Evolutionary conservation across 768 basidiomycete genomes (phyloP), one percentile per base, ranked within the genome.

Genomic region (Suillus occidentalis): DNA sequence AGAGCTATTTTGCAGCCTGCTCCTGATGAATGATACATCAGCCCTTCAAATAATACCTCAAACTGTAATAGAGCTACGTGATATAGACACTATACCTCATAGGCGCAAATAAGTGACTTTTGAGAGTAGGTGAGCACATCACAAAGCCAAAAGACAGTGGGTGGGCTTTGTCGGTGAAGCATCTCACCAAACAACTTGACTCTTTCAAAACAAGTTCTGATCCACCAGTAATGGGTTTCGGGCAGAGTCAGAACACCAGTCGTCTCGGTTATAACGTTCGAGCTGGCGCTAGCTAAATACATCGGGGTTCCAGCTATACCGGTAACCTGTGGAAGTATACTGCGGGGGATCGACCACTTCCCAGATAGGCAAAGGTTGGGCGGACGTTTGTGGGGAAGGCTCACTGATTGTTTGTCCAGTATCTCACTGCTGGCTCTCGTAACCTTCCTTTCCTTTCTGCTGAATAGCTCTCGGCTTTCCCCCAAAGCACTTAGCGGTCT

Each of bases 1-100:
- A 67, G 66, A n/a, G 63, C 68, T 4, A 52, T 70, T 7, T 82
- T 81, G 8, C 75, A 75, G 47, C 71, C 82, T 31, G 18, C 31
- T 34, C 12, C 20, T 12, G 31, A 36, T 6, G 31, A 55, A 13
- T 55, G 53, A 34, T 36, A 13, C 53, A 6, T 12, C 34, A 13
- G 20, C 18, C 12, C 34, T 12, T 34, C 53, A 28, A 20, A 28
- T 25, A 18, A 42, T 42, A 42, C 36, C 18, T 28, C 7, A 20
- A 28, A 28, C 1, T 59, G 25, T 42, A 28, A 42, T 59, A 31
- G 39, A 59, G 56, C 6, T 39, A 57, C 16, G 7, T 36, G 20
- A n/a, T 55, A 55, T 34, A 34, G 7, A n/a, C n/a, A 20, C 13
- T 36, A 36, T 55, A 34, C 20, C 20, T 55, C 34, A n/a, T 3